Evolutionary conservation across 345 rosid genomes (phyloP).

Genomic region (Aurinia saxatilis): DNA sequence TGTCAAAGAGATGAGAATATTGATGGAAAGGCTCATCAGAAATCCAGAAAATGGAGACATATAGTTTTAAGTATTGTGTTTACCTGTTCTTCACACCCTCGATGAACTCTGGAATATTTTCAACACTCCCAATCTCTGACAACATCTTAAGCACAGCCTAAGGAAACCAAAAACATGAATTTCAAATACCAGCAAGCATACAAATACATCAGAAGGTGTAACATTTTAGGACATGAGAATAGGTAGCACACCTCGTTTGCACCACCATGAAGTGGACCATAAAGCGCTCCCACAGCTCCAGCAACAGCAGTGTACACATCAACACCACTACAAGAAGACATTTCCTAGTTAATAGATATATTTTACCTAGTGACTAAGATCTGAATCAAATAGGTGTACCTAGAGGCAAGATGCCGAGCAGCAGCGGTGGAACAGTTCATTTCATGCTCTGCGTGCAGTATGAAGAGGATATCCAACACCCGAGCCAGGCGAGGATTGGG

Average conservation of each 20-base stretch:
- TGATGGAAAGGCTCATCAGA: neutral
- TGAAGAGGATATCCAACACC: slow-evolving; percentile 81
- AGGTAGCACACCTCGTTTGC: slow-evolving; percentile 69
- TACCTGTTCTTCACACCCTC: slow-evolving; percentile 95
- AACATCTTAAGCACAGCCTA: slow-evolving; percentile 99
- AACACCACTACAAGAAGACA: slow-evolving; percentile 60
- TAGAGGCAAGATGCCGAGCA: slow-evolving; percentile 95
- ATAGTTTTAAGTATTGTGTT: slow-evolving; percentile 3
- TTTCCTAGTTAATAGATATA: neutral
- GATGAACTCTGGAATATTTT: slow-evolving; percentile 86
- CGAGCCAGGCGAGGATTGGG: slow-evolving; percentile 94
- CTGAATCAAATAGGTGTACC: slow-evolving; percentile 36
- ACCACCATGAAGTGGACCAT: slow-evolving; percentile 99
- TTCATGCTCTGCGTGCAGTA: slow-evolving; percentile 97
- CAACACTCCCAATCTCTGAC: slow-evolving; percentile 78
- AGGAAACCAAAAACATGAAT: slow-evolving; percentile 13
- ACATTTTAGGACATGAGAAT: neutral
- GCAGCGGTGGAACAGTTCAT: slow-evolving; percentile 97
- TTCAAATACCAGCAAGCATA: neutral
- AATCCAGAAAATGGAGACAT: neutral
- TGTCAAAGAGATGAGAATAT: neutral
- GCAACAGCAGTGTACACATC: slow-evolving; percentile 88
- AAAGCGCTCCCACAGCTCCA: slow-evolving; percentile 95
- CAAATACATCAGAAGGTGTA: neutral
- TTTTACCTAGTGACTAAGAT: neutral